Evolutionary conservation across 345 rosid species (phyloP), one percentile per base, ranked within the genome.

Genomic region (Aquilaria yunnanensis): DNA sequence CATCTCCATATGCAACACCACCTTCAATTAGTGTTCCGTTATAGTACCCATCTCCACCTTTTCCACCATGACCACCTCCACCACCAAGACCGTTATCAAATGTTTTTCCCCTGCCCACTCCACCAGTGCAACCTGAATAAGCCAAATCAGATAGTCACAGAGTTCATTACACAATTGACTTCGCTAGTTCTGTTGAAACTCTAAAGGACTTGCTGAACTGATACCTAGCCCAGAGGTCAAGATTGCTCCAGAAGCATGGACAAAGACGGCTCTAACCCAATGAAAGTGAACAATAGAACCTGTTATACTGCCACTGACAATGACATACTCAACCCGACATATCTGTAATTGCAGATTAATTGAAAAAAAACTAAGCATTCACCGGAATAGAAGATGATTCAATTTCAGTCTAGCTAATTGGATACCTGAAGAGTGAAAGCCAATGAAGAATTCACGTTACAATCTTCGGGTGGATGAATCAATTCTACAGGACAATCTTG

Each of bases 61-160:
- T 80, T 63, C 98, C 98, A 32, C 98, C 98, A 78, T 92, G 98
- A 45, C 98, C 98, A 69, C 87, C 98, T 31, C 98, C 98, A 67
- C 96, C 84, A 43, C 89, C 87, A 47, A 85, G 80, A 66, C 96
- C 95, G 64, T 83, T 86, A 63, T 78, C 75, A 53, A 76, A 76
- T 62, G 85, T 71, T 70, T 83, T 75, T 69, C 96, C 98, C 72
- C 81, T 76, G 54, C 98, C 98, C 59, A 89, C 73, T 54, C 98
- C 98, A 72, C 95, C 84, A 64, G 77, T 82, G 83, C 98, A 92
- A 53, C 98, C 98, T 92, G 75, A 68, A 70, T 50, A 69, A 60
- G 60, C 33, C 64, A 61, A 51, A 61, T 46, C 53, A 66, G 14
- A 32, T 45, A 13, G 57, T 37, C 29, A 68, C 47, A 61, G 32